phyloP scores from a whole-genome alignment of 768 basidiomycete species.

The Lactifluus subvellereus region DNA sequence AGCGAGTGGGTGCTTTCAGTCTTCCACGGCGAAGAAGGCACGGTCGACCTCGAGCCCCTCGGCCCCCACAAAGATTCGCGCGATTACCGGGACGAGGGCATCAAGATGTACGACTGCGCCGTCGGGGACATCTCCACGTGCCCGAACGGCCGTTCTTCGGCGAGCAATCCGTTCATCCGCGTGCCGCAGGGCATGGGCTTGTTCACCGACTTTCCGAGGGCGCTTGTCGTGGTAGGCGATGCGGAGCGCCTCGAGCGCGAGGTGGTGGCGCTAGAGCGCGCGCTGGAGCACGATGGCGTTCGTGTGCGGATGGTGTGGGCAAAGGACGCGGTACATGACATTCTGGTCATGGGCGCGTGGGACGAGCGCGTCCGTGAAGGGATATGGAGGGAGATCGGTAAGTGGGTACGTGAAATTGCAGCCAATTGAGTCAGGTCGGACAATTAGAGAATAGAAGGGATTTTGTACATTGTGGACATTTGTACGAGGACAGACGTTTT shows the following conservation, averaged over 20 bases:
- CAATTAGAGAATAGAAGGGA: background rate
- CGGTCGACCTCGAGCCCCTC: slow-evolving; percentile 29
- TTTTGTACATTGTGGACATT: background rate
- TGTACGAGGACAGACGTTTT: background rate
- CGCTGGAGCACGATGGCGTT: slow-evolving; percentile 23
- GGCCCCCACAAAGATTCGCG: slow-evolving; percentile 25
- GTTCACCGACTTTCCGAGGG: slow-evolving; percentile 42
- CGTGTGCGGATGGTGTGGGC: slow-evolving; percentile 26
- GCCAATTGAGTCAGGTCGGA: background rate
- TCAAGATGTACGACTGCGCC: slow-evolving; percentile 29
- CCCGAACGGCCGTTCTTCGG: slow-evolving; percentile 15
- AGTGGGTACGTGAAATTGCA: slow-evolving; percentile 19
- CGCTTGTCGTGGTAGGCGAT: slow-evolving; percentile 44
- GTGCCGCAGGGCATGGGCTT: slow-evolving; percentile 35
- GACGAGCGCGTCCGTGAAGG: slow-evolving; percentile 24
- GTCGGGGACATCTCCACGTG: background rate
- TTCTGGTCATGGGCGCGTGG: slow-evolving; percentile 23
- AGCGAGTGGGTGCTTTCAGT: slow-evolving; percentile 31
- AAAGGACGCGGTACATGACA: slow-evolving; percentile 22
- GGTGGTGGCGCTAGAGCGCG: slow-evolving; percentile 30
- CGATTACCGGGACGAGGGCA: slow-evolving; percentile 24
- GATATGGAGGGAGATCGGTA: slow-evolving; percentile 21
- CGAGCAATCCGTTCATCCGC: slow-evolving; percentile 28
- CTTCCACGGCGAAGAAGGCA: slow-evolving; percentile 30
- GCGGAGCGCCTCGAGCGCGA: slow-evolving; percentile 48